Conservation (phyloP, 345 rosid genomes). For the Gossypioides kirkii region DNA sequence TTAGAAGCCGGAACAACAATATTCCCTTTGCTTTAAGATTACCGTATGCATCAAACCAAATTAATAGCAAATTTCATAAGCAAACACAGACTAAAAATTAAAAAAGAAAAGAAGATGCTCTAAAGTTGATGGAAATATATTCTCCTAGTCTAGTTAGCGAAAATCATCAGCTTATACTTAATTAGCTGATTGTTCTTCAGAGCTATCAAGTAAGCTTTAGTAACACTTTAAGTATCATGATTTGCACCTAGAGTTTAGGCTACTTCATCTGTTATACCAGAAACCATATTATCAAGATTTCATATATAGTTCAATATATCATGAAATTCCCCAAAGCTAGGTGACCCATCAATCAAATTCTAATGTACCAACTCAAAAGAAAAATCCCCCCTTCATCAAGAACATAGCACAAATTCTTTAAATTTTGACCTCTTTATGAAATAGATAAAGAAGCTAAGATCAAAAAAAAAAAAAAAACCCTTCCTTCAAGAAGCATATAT, state of each 20-base stretch:
- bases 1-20: too few relatives aligned
- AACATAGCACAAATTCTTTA: conserved; percentile 13
- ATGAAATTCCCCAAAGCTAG: background rate
- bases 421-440: background rate
- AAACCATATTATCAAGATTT: background rate
- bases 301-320: background rate
- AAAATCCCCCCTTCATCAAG: background rate
- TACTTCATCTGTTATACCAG: background rate
- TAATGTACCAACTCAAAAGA: background rate
- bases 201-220: background rate
- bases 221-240: background rate
- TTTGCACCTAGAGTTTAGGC: background rate
- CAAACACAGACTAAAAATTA: background rate
- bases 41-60: too few relatives aligned
- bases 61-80: background rate
- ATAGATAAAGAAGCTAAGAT: background rate
- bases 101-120: too few relatives aligned
- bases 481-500: conserved; percentile 1
- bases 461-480: background rate
- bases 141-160: background rate
- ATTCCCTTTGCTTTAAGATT: background rate
- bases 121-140: background rate
- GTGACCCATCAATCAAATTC: conserved; percentile 2
- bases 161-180: conserved; percentile 1
- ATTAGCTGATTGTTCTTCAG: background rate